phyloP scores from a whole-genome alignment of 73 alveolate genomes.

The Diophrys appendiculata region DNA sequence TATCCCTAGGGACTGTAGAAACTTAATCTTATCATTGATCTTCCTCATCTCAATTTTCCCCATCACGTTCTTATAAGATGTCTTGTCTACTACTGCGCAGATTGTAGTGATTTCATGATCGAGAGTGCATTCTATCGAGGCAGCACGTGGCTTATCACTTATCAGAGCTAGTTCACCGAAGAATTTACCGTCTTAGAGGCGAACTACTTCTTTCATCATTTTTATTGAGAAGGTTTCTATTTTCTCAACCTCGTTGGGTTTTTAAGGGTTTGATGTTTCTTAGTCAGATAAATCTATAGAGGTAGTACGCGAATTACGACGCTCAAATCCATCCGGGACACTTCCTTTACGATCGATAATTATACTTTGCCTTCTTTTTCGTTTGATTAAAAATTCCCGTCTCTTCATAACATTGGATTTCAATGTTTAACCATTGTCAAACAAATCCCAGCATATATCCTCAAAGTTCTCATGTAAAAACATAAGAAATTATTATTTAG shows the following conservation, averaged over 20 bases:
- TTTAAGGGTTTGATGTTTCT: background rate
- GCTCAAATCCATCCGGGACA: too few species aligned
- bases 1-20: background rate
- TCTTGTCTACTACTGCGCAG: conserved; percentile 29
- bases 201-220: background rate
- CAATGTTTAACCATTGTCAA: background rate
- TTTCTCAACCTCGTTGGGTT: background rate
- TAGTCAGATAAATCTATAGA: too few species aligned
- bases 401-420: background rate
- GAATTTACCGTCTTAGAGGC: background rate
- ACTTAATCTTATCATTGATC: conserved; percentile 26
- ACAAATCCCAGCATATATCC: background rate
- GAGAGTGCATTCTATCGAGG: conserved; percentile 39
- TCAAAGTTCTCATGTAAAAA: background rate
- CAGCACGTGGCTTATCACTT: conserved; percentile 46
- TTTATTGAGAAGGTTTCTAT: background rate
- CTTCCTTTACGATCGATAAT: background rate
- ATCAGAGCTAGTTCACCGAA: conserved; percentile 59
- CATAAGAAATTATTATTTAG: background rate
- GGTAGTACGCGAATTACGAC: too few species aligned
- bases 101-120: conserved; percentile 7
- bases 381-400: background rate
- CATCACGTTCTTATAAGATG: conserved; percentile 27
- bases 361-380: background rate
- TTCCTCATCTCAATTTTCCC: conserved; percentile 32